Evolutionary conservation across 148 eudicot genomes (phyloP), one percentile per base, ranked within the genome.

Genomic region (Rheum nobile): DNA sequence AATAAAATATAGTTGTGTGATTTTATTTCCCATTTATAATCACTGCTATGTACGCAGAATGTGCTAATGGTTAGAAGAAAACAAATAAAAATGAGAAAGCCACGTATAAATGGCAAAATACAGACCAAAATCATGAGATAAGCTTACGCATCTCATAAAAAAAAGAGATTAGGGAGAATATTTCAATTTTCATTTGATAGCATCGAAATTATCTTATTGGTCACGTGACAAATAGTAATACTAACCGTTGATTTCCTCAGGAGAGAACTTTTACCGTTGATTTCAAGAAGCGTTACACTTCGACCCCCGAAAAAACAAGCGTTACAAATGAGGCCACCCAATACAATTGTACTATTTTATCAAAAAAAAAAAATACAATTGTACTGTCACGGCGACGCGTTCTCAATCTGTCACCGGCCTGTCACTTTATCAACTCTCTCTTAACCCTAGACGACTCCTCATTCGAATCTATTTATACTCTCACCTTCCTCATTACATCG

Each of bases 381-480:
- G 35, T 61, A 13, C 11, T 13, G 37, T 61, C 37, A 61, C n/a
- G 37, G 17, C 34, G 67, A 61, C 67, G 35, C 17, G 67, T 28
- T 6, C 37, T 61, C 31, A 32, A 29, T 69, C 72, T 39, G 42
- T 69, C 72, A 69, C 72, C 71, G 39, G 41, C 11, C 41, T 67
- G 71, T 32, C 41, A 32, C 43, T 67, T 35, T 69, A 19, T 35
- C 39, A 68, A 32, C 43, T 38, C 71, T 37, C 71, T 19, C 46
- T 22, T 43, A 80, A 77, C 80, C 77, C 55, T 77, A 77, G 77
- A 41, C 61, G 77, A 50, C 59, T 54, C 61, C 61, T 22, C 55
- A 37, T 13, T 28, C 72, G 32, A 54, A 71, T 21, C 72, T 75
- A 77, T 78, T 26, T 71, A 81, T 76, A 77, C 71, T 73, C 81